These are phyloP conservation scores for Pseudoturritis turrita DNA, from an alignment of 345 rosid species.

Conservation along the genomic window DNA sequence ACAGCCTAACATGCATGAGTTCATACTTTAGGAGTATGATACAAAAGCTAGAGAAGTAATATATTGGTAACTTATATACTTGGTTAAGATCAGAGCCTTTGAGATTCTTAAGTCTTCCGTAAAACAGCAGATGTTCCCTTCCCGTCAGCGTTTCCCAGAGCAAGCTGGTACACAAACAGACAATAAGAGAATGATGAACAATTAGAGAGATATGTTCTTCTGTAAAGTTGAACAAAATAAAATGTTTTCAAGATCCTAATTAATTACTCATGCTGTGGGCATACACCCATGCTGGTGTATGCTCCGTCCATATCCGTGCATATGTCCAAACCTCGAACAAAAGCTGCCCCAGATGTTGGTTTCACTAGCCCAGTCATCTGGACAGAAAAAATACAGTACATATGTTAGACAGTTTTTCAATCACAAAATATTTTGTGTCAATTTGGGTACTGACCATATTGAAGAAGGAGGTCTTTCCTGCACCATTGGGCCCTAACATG, in stretches of 20 bases:
- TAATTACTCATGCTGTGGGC: slow-evolving; percentile 95
- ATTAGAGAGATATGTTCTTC: not conserved
- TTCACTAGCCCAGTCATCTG: slow-evolving; percentile 91
- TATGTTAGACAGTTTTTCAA: not conserved
- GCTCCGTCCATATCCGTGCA: slow-evolving; percentile 60
- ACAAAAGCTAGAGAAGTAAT: not conserved
- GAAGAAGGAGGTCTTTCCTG: slow-evolving; percentile 92
- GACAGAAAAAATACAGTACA: not conserved
- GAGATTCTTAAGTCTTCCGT: slow-evolving; percentile 93
- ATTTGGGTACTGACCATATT: slow-evolving; percentile 54
- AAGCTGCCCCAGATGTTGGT: slow-evolving; percentile 72
- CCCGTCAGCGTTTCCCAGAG: slow-evolving; percentile 91
- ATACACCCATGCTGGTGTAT: slow-evolving; percentile 89
- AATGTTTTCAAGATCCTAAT: not conserved
- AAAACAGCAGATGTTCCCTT: slow-evolving; percentile 86
- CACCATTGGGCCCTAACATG: slow-evolving; percentile 96
- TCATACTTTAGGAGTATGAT: not conserved
- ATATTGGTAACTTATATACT: slow-evolving; percentile 31
- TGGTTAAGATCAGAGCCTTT: slow-evolving; percentile 52
- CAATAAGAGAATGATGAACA: not conserved
- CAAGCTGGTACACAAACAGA: slow-evolving; percentile 41
- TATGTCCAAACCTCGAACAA: slow-evolving; percentile 64
- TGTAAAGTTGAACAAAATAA: not conserved
- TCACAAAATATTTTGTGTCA: not conserved
- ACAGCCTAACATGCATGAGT: slow-evolving; percentile 51